Evolutionary conservation across 768 basidiomycete species (phyloP), one percentile per base, ranked within the genome.

Genomic region (Termitomyces sp.): DNA sequence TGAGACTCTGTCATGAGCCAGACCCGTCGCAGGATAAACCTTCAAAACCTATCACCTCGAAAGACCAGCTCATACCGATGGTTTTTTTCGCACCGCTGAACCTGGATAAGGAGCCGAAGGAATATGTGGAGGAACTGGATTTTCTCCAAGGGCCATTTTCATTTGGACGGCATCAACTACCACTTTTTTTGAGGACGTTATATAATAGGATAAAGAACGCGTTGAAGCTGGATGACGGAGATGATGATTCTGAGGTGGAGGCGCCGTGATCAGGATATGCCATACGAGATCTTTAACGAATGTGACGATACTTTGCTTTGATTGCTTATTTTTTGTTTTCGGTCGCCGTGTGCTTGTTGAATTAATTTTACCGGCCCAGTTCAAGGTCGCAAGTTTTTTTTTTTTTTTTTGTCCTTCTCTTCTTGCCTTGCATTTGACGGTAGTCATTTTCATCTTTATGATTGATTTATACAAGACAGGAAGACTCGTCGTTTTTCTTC

Each of bases 71-170:
- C 2, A 65, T 73, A 10, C 68, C 74, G 25, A 79, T 77, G 43
- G 76, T 85, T 27, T 80, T 82, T 52, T 93, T 87, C 64, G 74
- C 74, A 1, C 90, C 91, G 3, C 68, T 79, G 17, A 73, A 83
- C 28, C 76, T 92, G 5, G 84, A 90, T 52, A 81, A 81, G 54
- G 87, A 90, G 66, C 55, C 73, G 0, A 61, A 65, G 5, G 79
- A 83, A 9, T 84, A 86, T 64, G 76, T 80, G n/a, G 70, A 79
- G 35, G 75, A 73, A 27, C 68, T 94, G 21, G 79, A 78, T 19
- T 91, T 86, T 67, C 73, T 94, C 57, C 74, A 70, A 35, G 73
- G 74, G 1, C 68, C 81, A 1, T 93, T 94, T 67, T 83, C 86
- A 10, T 93, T 93, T 66, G 74, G 78, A 54, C 76, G 79, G 35